Percentiles rank a stretch among this genome's conserved stretches.
These are phyloP conservation scores for Mrakia blollopis DNA, from an alignment of 768 basidiomycete genomes.

Conservation along the genomic window DNA sequence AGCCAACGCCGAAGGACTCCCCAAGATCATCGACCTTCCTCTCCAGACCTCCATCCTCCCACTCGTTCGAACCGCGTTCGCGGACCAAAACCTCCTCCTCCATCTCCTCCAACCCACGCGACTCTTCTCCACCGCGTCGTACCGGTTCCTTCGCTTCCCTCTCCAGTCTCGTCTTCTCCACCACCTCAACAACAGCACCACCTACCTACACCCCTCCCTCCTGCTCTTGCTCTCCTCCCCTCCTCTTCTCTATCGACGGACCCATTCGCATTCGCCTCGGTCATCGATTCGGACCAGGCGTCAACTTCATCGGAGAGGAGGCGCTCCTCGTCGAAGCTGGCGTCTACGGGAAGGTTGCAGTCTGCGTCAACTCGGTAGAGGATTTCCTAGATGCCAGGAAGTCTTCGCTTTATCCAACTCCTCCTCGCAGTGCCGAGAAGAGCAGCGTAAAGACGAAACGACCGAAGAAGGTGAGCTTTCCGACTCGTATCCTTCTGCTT, in stretches of 20 bases:
- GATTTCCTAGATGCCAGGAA: not conserved
- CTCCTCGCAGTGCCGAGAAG: not conserved
- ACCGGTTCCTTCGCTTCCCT: constrained; percentile 22
- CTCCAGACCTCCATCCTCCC: not conserved
- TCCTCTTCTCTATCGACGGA: constrained; percentile 8
- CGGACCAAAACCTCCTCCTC: not conserved
- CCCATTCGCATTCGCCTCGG: constrained; percentile 18
- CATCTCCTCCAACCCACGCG: not conserved
- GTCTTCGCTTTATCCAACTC: not conserved
- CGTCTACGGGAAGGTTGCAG: not conserved
- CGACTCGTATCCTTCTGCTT: not conserved
- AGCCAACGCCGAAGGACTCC: not conserved
- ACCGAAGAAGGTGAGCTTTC: not conserved
- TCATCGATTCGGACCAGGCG: constrained; percentile 18
- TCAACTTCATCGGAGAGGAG: constrained; percentile 4
- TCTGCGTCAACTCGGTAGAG: constrained; percentile 15
- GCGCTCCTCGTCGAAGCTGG: constrained; percentile 9
- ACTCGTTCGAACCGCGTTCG: not conserved
- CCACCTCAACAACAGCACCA: not conserved
- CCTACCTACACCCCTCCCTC: not conserved
- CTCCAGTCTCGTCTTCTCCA: constrained; percentile 2
- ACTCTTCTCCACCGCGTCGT: constrained; percentile 1
- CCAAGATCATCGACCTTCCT: not conserved
- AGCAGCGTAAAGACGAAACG: too few species aligned
- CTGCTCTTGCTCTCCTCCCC: not conserved